Percentiles rank a stretch among this genome's conserved stretches.
phyloP scores from a whole-genome alignment of 2,329 filamentous ascomycete genomes.

The Venturia nashicola region DNA sequence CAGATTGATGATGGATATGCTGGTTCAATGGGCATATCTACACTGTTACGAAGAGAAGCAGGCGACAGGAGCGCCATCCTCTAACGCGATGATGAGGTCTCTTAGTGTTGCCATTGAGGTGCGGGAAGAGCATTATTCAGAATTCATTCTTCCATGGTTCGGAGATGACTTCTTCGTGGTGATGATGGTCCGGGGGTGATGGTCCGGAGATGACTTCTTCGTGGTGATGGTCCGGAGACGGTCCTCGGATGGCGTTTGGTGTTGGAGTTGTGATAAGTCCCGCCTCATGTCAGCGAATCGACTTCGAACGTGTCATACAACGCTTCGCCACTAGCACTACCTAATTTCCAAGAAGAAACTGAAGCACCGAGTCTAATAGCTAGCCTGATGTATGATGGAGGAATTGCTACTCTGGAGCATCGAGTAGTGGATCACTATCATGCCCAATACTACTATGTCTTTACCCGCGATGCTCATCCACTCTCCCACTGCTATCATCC shows the following conservation, averaged over 20 bases:
- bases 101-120: neutral
- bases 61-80: slow-evolving; percentile 1
- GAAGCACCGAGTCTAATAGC: neutral
- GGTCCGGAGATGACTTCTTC: neutral
- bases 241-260: neutral
- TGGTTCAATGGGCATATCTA: neutral
- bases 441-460: neutral
- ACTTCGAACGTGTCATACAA: neutral
- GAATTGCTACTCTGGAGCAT: neutral
- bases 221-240: no score
- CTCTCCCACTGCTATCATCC: neutral
- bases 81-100: neutral
- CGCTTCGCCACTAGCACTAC: neutral
- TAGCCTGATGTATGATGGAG: neutral
- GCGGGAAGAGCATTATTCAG: neutral
- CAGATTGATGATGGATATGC: neutral
- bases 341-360: neutral
- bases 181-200: no score
- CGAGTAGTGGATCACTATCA: neutral
- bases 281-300: neutral
- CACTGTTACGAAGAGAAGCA: neutral
- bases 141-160: neutral
- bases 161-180: neutral
- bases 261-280: no score
- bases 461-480: neutral